Base-by-base conservation (phyloP, 768 basidiomycete species). In the Suillus paluster region DNA sequence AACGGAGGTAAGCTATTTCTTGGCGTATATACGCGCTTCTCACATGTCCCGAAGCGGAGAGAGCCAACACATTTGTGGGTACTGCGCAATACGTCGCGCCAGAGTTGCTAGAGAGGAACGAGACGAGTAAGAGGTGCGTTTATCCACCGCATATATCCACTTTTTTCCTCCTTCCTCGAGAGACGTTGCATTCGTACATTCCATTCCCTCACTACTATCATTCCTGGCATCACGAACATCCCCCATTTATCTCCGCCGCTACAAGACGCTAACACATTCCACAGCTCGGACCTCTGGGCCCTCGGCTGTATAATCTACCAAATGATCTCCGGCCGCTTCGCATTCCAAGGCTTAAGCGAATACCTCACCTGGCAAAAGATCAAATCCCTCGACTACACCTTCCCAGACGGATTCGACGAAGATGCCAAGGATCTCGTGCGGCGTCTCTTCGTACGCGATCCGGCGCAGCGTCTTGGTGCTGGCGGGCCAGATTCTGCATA, bases 341-440 rank as follows among this genome's bases (percentile, higher is more conserved):
- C 95, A 2, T 99, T 99, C 79, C 86, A 92, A 64, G 95, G 91
- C 5, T 80, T 88, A 7, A 95, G 95, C 0, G 94, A 98, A 63
- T 98, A 96, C 71, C 85, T 97, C 62, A 97, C 92, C 36, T 96
- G 95, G 85, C 90, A 97, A 71, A 95, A 94, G 78, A 93, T 99
- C 77, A 91, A 95, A 76, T 83, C 86, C 49, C 80, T 92, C 52
- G 91, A 97, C 49, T 98, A 95, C 77, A 80, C 85, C 23, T 93
- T 95, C 71, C 95, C 97, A 0, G 88, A 90, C 10, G 90, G 86
- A 1, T 96, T 97, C 68, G 93, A 97, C 69, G 79, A 82, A 49
- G 83, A 89, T 44, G 95, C 94, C 5, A 85, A 86, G 66, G 92
- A 94, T 74, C 81, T 99, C 52, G 83, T 99, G 21, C 81, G 85